A percentile compares a stretch with the other conserved stretches of the same genome.
phyloP scores from a whole-genome alignment of 1,284 basidiomycete genomes.

The Tilletiopsis washingtonensis region DNA sequence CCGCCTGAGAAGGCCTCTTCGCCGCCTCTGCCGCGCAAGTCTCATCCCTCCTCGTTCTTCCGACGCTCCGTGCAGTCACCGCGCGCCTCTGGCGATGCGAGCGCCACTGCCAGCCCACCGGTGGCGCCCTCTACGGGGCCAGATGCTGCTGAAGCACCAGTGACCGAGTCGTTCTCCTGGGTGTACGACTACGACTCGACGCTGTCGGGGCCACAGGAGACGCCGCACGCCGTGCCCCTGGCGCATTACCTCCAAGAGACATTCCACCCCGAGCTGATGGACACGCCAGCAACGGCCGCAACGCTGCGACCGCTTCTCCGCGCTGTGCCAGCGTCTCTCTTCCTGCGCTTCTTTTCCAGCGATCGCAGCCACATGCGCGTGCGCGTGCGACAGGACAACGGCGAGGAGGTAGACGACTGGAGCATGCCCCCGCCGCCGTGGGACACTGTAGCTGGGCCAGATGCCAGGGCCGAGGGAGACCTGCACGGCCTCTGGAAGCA shows the following conservation, averaged over 20 bases:
- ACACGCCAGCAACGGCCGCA: background rate
- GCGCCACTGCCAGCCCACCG: background rate
- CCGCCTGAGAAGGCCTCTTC: background rate
- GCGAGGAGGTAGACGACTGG: no score
- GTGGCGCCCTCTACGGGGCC: background rate
- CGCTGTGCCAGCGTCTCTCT: conserved; percentile 8
- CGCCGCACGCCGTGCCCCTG: background rate
- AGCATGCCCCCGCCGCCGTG: no score
- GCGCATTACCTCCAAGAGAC: conserved; percentile 6
- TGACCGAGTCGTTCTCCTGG: conserved; percentile 11
- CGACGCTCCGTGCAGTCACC: background rate
- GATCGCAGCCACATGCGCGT: conserved; percentile 36
- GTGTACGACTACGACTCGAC: conserved; percentile 26
- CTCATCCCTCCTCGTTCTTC: background rate
- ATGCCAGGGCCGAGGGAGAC: no score
- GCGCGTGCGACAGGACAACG: no score
- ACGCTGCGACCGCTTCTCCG: conserved; percentile 13
- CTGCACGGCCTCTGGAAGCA: no score
- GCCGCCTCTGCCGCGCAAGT: background rate
- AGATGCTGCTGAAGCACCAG: background rate
- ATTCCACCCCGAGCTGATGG: conserved; percentile 10
- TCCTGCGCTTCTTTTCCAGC: conserved; percentile 18
- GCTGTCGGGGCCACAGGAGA: conserved; percentile 1
- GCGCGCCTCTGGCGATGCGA: background rate
- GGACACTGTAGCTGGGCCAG: no score